These are phyloP conservation scores for Fusarium graminum DNA, from an alignment of 2,329 filamentous ascomycete genomes.

Conservation along the genomic window DNA sequence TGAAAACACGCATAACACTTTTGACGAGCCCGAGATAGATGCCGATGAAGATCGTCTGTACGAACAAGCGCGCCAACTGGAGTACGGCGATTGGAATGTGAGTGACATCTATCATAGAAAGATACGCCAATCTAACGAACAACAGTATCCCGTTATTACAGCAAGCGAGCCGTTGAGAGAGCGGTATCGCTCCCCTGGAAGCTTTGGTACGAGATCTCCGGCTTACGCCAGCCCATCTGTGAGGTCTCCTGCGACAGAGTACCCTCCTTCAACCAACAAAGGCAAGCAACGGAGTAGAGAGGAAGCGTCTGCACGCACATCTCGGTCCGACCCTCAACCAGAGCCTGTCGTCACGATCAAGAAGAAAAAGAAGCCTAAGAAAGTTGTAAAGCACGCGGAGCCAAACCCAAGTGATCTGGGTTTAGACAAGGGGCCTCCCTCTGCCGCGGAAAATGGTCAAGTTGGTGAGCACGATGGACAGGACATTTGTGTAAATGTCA, in stretches of 20 bases:
- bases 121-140: conserved; percentile 11
- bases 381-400: conserved; percentile 52
- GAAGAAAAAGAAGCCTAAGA: conserved; percentile 57
- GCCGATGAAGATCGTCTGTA: conserved; percentile 79
- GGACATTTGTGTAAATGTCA: conserved; percentile 42
- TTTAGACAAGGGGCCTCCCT: conserved; percentile 44
- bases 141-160: conserved; percentile 91
- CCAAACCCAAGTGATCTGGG: conserved; percentile 50
- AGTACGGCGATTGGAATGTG: conserved; percentile 95
- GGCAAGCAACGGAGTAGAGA: conserved; percentile 43
- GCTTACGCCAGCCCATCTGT: conserved; percentile 43
- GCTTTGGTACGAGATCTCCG: conserved; percentile 49
- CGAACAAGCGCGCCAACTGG: conserved; percentile 76
- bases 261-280: conserved; percentile 33
- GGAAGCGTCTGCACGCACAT: conserved; percentile 21
- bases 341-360: conserved; percentile 54
- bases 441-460: conserved; percentile 30
- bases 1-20: conserved; percentile 58
- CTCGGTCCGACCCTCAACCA: conserved; percentile 41
- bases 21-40: conserved; percentile 70
- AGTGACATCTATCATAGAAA: conserved; percentile 55
- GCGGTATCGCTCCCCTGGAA: conserved; percentile 63
- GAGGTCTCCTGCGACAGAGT: conserved; percentile 37
- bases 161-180: conserved; percentile 79
- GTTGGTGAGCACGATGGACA: conserved; percentile 36